Base-by-base conservation (phyloP, 2,329 filamentous ascomycete species). In the Monilinia aucupariae region DNA sequence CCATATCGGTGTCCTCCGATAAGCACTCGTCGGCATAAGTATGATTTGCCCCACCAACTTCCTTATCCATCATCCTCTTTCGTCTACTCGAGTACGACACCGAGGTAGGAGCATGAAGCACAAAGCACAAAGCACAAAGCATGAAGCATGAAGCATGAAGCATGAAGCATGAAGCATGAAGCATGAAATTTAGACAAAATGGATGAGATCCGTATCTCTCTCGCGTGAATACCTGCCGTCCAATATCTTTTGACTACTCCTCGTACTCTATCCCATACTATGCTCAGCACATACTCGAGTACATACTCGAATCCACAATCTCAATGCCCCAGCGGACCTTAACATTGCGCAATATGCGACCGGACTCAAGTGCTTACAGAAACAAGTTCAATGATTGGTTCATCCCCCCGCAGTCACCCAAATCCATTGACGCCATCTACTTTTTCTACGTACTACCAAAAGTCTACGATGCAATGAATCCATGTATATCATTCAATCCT, bases 1-100 rank as follows among this genome's bases (percentile, higher is more conserved):
- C n/a, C 17, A 56, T 53, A 47, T 67, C 63, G 66, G 64, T 34
- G 53, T 61, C 32, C 53, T 65, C 68, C 68, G 68, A 62, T 66
- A 65, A 62, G 20, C 27, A 22, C 20, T 13, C 43, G 25, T 43
- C 55, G n/a, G n/a, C n/a, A n/a, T n/a, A n/a, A n/a, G n/a, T 13
- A 22, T 48, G 41, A 48, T 48, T 27, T 62, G 62, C 68, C 67
- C 68, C 68, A 49, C 52, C 17, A 34, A n/a, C 20, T 12, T 2
- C 4, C 25, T 51, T 10, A 27, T 43, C 17, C 9, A 37, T 37
- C 34, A 37, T 37, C 34, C 7, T 37, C 34, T n/a, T n/a, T n/a
- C n/a, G n/a, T n/a, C n/a, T n/a, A n/a, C n/a, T n/a, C n/a, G n/a
- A n/a, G n/a, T n/a, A n/a, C n/a, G n/a, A n/a, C n/a, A n/a, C n/a